Base-by-base conservation (phyloP, 305 asterid species). In the Ruellia speciosa region DNA sequence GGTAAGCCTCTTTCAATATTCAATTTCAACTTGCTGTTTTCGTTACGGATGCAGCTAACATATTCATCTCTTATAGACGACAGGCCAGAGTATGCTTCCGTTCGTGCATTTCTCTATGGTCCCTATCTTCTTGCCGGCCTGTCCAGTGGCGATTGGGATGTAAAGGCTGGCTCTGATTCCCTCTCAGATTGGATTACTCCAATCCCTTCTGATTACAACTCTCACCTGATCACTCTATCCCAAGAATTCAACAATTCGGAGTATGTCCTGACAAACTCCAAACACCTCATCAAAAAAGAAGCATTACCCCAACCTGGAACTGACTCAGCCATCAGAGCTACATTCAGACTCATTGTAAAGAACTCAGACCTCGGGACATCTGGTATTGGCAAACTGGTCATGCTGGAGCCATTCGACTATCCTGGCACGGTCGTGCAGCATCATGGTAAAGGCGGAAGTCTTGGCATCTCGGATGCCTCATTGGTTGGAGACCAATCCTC, bases 41-140 rank as follows among this genome's bases (percentile, higher is more conserved):
- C 2, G 6, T 48, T 43, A 4, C 53, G 43, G 48, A 31, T 0
- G 16, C n/a, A 24, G 11, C 70, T 76, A 48, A 77, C 14, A 14
- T 40, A 50, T 46, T 66, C 35, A 15, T 63, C 18, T 64, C 56
- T 52, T 72, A 53, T 79, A 92, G 99, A 92, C 63, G 90, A 92
- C 43, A 72, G 99, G 49, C 69, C 78, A 11, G 79, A 82, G 64
- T 86, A 71, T 70, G 72, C 88, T 62, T 82, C 89, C 15, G 43
- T 92, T 49, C 76, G 72, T 46, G 86, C 95, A 35, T 74, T 89
- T 68, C 82, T 86, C 52, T 89, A 80, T 17, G 97, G 99, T 15
- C 96, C 97, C 28, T 92, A 88, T 74, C 78, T 92, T 71, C 90
- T 92, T 19, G 94, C 80, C 13, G 97, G 86, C 16, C 68, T 82